Evolutionary conservation across 192 early-diverging fungal species (phyloP).

Genomic region (Umbelopsis sp.): DNA sequence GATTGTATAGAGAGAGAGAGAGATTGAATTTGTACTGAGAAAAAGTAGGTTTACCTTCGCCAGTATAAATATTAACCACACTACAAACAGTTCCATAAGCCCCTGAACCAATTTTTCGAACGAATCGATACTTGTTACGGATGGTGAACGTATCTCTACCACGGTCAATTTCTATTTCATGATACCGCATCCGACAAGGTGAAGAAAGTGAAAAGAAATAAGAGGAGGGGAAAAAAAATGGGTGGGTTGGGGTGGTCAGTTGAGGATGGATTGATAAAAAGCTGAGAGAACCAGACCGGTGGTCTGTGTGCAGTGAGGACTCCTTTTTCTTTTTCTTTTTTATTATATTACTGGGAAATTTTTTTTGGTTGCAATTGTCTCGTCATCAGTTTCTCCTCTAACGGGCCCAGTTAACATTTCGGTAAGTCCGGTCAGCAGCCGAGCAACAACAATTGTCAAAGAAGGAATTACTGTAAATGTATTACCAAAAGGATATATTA

Average conservation of each 20-base stretch:
- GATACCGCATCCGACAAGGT: slow-evolving; percentile 11
- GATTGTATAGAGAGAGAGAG: slow-evolving; percentile 51
- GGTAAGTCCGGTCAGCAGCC: too few species aligned
- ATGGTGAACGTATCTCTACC: slow-evolving; percentile 38
- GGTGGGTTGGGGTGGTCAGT: too few species aligned
- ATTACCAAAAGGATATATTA: background rate
- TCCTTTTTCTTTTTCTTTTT: too few species aligned
- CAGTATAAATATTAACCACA: slow-evolving; percentile 20
- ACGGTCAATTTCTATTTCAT: slow-evolving; percentile 29
- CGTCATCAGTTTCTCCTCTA: too few species aligned
- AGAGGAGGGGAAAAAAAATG: background rate
- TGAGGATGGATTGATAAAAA: too few species aligned
- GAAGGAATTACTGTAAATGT: background rate
- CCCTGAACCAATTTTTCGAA: slow-evolving; percentile 86
- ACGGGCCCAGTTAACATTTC: too few species aligned
- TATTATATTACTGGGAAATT: too few species aligned
- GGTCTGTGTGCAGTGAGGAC: too few species aligned
- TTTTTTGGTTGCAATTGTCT: too few species aligned
- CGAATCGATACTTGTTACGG: slow-evolving; percentile 62
- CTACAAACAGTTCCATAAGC: slow-evolving; percentile 90
- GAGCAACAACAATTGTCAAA: background rate
- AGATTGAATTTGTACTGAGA: background rate
- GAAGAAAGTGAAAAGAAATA: too few species aligned
- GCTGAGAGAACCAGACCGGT: too few species aligned
- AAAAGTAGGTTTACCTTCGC: background rate